Evolutionary conservation across 345 rosid species (phyloP).

Genomic region (Heritiera fomes): DNA sequence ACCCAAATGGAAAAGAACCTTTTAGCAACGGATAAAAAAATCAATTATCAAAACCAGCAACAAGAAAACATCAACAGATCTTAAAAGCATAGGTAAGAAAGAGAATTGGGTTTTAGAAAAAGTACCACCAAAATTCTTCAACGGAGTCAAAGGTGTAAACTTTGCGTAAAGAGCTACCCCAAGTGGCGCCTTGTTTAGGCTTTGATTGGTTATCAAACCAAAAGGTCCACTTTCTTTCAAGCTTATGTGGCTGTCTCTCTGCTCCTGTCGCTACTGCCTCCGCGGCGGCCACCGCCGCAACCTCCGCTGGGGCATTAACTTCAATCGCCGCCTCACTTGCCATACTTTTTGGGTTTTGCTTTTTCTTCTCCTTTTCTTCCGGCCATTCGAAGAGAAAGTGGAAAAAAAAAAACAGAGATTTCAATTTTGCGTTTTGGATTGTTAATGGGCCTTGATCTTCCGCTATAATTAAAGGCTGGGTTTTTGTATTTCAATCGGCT

Average conservation of each 20-base stretch:
- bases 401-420: not conserved
- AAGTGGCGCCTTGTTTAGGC: slow-evolving; percentile 74
- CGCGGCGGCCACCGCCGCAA: slow-evolving; percentile 25
- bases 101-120: slow-evolving; percentile 16
- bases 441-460: slow-evolving; percentile 8
- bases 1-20: not conserved
- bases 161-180: slow-evolving; percentile 82
- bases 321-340: slow-evolving; percentile 52
- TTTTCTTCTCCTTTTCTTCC: no score
- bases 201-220: slow-evolving; percentile 90
- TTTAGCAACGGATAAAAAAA: not conserved
- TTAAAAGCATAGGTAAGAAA: not conserved
- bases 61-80: not conserved
- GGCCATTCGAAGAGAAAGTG: not conserved
- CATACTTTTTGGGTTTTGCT: slow-evolving; percentile 30
- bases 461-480: not conserved
- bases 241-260: slow-evolving; percentile 55
- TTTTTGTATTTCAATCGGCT: not conserved
- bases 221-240: slow-evolving; percentile 87
- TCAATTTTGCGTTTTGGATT: not conserved
- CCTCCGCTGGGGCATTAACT: slow-evolving; percentile 23
- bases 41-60: not conserved
- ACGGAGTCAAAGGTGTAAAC: slow-evolving; percentile 86
- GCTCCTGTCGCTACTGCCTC: slow-evolving; percentile 24
- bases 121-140: slow-evolving; percentile 93